phyloP scores from a whole-genome alignment of 2,329 filamentous ascomycete species.

The Cadophora sp. region DNA sequence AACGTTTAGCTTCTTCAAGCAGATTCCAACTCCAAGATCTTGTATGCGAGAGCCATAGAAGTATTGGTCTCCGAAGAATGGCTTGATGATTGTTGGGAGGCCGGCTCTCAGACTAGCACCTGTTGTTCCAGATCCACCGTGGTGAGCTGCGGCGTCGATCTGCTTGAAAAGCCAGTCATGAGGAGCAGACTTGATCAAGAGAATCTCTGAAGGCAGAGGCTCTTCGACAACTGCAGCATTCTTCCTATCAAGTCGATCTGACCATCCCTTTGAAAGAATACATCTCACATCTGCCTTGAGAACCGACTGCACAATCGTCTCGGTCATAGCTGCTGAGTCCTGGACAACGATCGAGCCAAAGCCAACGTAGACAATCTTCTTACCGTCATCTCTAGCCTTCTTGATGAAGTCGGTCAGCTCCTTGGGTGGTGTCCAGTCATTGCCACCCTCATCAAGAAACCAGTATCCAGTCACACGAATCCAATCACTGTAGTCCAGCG shows the following conservation, averaged over 20 bases:
- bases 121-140: constrained; percentile 93
- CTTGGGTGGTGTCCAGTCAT: constrained; percentile 72
- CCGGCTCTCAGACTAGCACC: constrained; percentile 91
- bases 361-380: constrained; percentile 95
- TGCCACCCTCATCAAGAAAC: constrained; percentile 81
- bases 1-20: constrained; percentile 88
- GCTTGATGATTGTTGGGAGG: constrained; percentile 91
- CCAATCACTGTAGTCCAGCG: constrained; percentile 96
- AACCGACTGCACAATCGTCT: constrained; percentile 92
- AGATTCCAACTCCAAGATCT: constrained; percentile 90
- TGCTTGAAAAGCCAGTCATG: constrained; percentile 97
- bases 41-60: constrained; percentile 93
- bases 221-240: constrained; percentile 61
- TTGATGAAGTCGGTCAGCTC: constrained; percentile 83
- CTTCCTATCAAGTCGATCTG: constrained; percentile 75
- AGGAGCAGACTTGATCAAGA: constrained; percentile 87
- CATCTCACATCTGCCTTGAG: constrained; percentile 91
- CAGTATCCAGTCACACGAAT: constrained; percentile 97
- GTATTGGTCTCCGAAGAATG: constrained; percentile 98
- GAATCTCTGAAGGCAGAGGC: constrained; percentile 78
- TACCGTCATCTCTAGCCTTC: constrained; percentile 79
- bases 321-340: constrained; percentile 86
- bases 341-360: constrained; percentile 96
- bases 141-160: constrained; percentile 92
- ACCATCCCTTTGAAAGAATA: constrained; percentile 97